Base-by-base conservation (phyloP, 1,284 basidiomycete species). In the Leccinum subrobustum region DNA sequence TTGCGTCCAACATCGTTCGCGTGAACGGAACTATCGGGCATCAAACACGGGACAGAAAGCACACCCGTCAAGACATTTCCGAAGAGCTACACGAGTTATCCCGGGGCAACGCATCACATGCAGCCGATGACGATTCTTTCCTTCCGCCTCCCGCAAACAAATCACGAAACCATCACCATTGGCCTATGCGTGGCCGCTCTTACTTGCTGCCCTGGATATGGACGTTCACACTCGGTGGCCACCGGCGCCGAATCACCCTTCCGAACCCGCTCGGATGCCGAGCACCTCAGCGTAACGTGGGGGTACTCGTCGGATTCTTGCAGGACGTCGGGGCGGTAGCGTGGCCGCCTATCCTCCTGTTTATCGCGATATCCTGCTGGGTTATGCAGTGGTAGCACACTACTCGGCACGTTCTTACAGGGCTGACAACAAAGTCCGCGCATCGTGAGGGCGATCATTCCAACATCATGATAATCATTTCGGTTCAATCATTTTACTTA, bases 281-380 rank as follows among this genome's bases (percentile, higher is more conserved):
- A 58, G 48, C 37, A n/a, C 52, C 61, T 27, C 64, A 59, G 61
- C 60, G 61, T 4, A 61, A 73, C 42, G 63, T 44, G 47, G 73
- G 76, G 5, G 35, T 75, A 9, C 7, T 78, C 52, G 60, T 67
- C 9, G 78, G 76, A 16, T 71, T 73, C 16, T 4, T 68, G 42
- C 59, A 61, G 27, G 78, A 81, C 54, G 66, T 76, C 12, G 58
- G 68, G 20, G 65, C 62, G 3, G 74, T 78, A 18, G 77, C 76
- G 42, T 79, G 78, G 77, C 70, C 71, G 56, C 69, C 79, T 12
- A 39, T 74, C 14, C 23, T 66, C 11, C 55, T 65, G 25, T 66
- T 74, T 57, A 54, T 72, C 14, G 63, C 57, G 47, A 60, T 57
- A 12, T 74, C 66, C 7, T 71, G 65, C 58, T 72, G 72, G 73